Evolutionary conservation across 2,329 filamentous ascomycete species (phyloP), one percentile per base, ranked within the genome.

Genomic region (Blumeria graminis): DNA sequence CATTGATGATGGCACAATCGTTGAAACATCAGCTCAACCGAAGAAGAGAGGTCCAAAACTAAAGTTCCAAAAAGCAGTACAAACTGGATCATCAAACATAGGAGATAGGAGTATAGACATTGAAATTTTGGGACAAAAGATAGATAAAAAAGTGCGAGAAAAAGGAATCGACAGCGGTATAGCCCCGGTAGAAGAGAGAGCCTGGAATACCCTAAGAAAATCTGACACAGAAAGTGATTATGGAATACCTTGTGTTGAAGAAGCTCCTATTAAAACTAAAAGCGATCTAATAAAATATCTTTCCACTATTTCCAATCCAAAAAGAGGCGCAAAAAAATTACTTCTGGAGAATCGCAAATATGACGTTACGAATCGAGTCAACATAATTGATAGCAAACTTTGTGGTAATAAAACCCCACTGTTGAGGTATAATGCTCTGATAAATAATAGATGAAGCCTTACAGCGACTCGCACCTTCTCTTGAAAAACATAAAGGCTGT

Each of bases 401-500:
- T 78, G 76, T 59, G 63, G 65, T 65, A 62, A 50, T 59, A 28
- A 14, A 36, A 32, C 28, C 34, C 5, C 7, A 35, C 18, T 55
- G 18, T 51, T 52, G 32, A n/a, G 53, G 48, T 34, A n/a, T 43
- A 45, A 56, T 6, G 13, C 3, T 33, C 55, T 61, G 38, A 62
- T 10, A 16, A 10, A 5, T 14, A 32, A 32, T 48, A 67, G 66
- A 66, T 59, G 63, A 62, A 57, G 60, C 62, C 11, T 63, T 94
- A 50, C 66, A 77, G 6, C 85, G 85, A 58, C 70, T 93, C n/a
- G 78, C 76, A 1, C 75, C 76, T 0, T 80, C 79, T 2, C 74
- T 96, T 16, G 70, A 78, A 36, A 76, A 78, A 48, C 82, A 92
- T 67, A 71, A 73, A 54, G 85, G 86, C 56, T 88, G 89, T 69